phyloP scores from a whole-genome alignment of 225 moss, liverwort and hornwort genomes.

The Thuidium tamariscinum region DNA sequence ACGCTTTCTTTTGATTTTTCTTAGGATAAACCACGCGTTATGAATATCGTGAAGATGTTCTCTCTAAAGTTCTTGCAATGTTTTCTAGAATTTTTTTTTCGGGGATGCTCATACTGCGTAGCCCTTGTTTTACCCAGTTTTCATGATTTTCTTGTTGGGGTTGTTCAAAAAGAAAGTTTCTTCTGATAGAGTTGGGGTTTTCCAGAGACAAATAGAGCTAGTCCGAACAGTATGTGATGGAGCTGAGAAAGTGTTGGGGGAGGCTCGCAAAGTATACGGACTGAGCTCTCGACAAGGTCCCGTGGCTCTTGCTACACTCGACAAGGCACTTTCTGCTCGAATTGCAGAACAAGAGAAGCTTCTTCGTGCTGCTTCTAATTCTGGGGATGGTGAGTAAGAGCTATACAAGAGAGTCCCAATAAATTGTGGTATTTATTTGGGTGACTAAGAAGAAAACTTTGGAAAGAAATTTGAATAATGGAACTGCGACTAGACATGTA shows the following conservation, averaged over 20 bases:
- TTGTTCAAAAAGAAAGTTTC: neutral
- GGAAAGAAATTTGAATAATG: neutral
- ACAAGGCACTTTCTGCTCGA: constrained; percentile 68
- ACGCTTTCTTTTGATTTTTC: neutral
- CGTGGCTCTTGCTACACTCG: constrained; percentile 62
- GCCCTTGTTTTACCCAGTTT: neutral
- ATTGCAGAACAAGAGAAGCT: constrained; percentile 89
- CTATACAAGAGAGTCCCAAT: neutral
- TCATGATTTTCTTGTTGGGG: neutral
- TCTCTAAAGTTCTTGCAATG: neutral
- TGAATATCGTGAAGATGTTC: neutral
- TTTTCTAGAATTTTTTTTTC: neutral
- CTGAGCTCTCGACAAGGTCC: constrained; percentile 83
- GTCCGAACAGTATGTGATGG: constrained; percentile 79
- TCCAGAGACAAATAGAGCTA: constrained; percentile 86
- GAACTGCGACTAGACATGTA: neutral
- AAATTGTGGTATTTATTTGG: neutral
- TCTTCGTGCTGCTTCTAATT: constrained; percentile 68
- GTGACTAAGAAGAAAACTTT: neutral
- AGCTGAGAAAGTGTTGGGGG: constrained; percentile 87
- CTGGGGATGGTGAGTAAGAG: constrained; percentile 64
- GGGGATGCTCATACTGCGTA: neutral
- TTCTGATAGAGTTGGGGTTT: constrained; percentile 1
- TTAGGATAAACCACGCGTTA: neutral
- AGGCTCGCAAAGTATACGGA: constrained; percentile 88